Evolutionary conservation across 208 protist genomes (phyloP).

Genomic region (Trypanosoma rangeli): DNA sequence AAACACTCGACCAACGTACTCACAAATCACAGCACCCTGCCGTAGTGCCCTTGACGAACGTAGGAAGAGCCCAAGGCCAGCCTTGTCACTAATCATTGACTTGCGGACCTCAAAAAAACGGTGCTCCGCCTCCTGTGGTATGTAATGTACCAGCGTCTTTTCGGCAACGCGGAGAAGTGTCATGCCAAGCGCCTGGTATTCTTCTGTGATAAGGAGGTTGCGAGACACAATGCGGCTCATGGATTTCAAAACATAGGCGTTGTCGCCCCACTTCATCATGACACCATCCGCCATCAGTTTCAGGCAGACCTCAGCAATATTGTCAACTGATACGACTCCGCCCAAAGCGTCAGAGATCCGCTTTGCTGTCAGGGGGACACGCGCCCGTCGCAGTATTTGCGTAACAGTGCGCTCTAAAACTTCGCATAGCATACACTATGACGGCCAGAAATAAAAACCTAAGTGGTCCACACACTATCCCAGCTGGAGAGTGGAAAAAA

Average conservation of each 20-base stretch:
- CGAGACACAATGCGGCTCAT: slow-evolving; percentile 25
- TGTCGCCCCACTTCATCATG: slow-evolving; percentile 47
- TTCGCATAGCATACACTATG: slow-evolving; percentile 77
- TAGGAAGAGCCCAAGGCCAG: slow-evolving; percentile 82
- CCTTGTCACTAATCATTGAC: slow-evolving; percentile 53
- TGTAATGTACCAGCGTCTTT: slow-evolving; percentile 54
- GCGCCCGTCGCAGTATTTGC: slow-evolving; percentile 64
- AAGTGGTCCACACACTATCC: too few relatives aligned
- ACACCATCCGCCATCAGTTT: slow-evolving; percentile 66
- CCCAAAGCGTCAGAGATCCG: slow-evolving; percentile 49
- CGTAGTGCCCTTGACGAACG: slow-evolving; percentile 56
- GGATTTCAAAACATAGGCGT: slow-evolving; percentile 56
- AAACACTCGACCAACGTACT: slow-evolving; percentile 70
- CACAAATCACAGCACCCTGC: slow-evolving; percentile 76
- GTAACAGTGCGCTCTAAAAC: slow-evolving; percentile 57
- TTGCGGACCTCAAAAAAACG: slow-evolving; percentile 78
- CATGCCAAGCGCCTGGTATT: slow-evolving; percentile 87
- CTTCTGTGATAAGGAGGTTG: slow-evolving; percentile 66
- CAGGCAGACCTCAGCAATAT: slow-evolving; percentile 55
- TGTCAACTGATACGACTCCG: slow-evolving; percentile 51
- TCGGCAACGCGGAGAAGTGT: slow-evolving; percentile 48
- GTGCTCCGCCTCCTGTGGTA: slow-evolving; percentile 64
- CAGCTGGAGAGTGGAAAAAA: too few relatives aligned
- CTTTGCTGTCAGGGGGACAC: slow-evolving; percentile 53
- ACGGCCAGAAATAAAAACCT: slow-evolving; percentile 4